Evolutionary conservation across 1,284 basidiomycete genomes (phyloP), one percentile per base, ranked within the genome.

Genomic region (Rhodotorula sp.): DNA sequence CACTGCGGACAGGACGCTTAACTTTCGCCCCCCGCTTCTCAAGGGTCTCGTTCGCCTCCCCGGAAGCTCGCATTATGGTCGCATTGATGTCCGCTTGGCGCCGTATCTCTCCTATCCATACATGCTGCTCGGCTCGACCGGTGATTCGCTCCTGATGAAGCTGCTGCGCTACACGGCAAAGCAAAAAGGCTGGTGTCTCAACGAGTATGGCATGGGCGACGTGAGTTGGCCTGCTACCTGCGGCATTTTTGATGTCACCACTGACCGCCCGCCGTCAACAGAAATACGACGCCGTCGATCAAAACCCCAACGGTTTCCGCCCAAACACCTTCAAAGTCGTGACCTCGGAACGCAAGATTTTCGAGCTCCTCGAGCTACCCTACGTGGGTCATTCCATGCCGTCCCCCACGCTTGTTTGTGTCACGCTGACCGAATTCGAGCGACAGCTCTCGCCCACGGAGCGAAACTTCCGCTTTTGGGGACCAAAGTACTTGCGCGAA

Each of bases 151-250:
- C 0, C 54, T 73, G 26, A 73, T 75, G 65, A 72, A 74, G 60
- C 60, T 76, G 7, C 61, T 77, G 34, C 55, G 70, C 5, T 60
- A 63, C 31, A 67, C 62, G n/a, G 77, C 69, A 8, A 77, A 73
- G 66, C 34, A 56, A 57, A 71, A 65, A 60, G 72, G 71, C 18
- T 59, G 67, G 31, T 73, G 74, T 52, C 34, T 78, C 38, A 77
- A 76, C 38, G 77, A 78, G 57, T 74, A 76, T 54, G 77, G 77
- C 14, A 71, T 78, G 70, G 77, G 76, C 12, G 61, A 73, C 4
- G 67, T 64, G 62, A 63, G 67, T 28, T 21, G 55, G 12, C 5
- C 2, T n/a, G n/a, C n/a, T n/a, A n/a, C n/a, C n/a, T n/a, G n/a
- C n/a, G n/a, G n/a, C n/a, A n/a, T n/a, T n/a, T n/a, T n/a, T n/a